Percentiles rank a stretch among this genome's conserved stretches.
phyloP scores from a whole-genome alignment of 2,329 filamentous ascomycete genomes.

The Dothideomycetes sp. region DNA sequence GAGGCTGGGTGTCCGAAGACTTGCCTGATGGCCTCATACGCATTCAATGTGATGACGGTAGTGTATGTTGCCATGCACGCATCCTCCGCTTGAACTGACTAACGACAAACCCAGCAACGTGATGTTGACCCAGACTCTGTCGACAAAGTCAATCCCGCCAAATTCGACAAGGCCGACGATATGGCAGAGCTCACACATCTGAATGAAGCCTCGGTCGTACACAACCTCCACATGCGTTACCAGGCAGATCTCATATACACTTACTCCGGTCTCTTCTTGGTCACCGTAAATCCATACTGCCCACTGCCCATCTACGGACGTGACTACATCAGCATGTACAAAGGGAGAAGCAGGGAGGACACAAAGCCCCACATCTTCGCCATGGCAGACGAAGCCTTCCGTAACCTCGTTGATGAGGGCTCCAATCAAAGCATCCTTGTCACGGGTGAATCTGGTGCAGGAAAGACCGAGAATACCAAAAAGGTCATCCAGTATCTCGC shows the following conservation, averaged over 20 bases:
- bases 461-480: slow-evolving; percentile 98
- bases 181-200: slow-evolving; percentile 98
- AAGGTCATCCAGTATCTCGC: slow-evolving; percentile 99
- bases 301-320: slow-evolving; percentile 89
- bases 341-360: slow-evolving; percentile 79
- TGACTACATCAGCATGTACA: slow-evolving; percentile 98
- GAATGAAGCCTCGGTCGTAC: slow-evolving; percentile 94
- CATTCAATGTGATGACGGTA: slow-evolving; percentile 90
- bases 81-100: slow-evolving; percentile 11
- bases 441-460: slow-evolving; percentile 93
- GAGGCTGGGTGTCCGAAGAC: slow-evolving; percentile 85
- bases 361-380: slow-evolving; percentile 96
- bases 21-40: slow-evolving; percentile 56
- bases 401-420: slow-evolving; percentile 89
- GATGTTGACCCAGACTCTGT: slow-evolving; percentile 78
- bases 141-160: slow-evolving; percentile 98
- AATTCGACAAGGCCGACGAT: slow-evolving; percentile 98
- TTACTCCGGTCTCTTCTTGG: slow-evolving; percentile 92
- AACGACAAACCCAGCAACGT: slow-evolving; percentile 52
- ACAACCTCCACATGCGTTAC: slow-evolving; percentile 92
- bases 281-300: slow-evolving; percentile 95
- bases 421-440: slow-evolving; percentile 96
- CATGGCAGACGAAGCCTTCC: slow-evolving; percentile 92
- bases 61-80: slow-evolving; percentile 42
- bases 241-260: slow-evolving; percentile 94